Base-by-base conservation (phyloP, 805 yeast species). In the Metschnikowia baotianmanensis region DNA sequence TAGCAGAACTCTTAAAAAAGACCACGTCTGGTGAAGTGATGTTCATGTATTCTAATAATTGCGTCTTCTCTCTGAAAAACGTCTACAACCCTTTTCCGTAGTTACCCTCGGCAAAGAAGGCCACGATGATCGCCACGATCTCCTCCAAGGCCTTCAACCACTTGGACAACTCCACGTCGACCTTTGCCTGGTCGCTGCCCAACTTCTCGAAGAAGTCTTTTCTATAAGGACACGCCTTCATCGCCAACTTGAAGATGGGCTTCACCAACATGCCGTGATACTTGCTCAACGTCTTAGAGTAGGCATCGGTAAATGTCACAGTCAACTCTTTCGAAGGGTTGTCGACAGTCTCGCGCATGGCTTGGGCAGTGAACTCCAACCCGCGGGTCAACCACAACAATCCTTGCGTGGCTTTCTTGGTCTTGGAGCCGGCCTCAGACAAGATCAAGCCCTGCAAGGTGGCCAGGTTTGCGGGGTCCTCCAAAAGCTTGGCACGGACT, bases 181-280 rank as follows among this genome's bases (percentile, higher is more conserved):
- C 95, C 57, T 75, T 77, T 24, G 67, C 82, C 60, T 80, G 83
- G 61, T 83, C 88, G 17, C 74, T 73, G 42, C 96, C 96, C 53
- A 88, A 76, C 69, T 87, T 88, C 45, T 63, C 82, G 57, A 86
- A 88, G 59, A 88, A 86, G 58, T 81, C 95, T 61, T 78, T 80
- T 70, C 96, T 79, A 67, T 86, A 89, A 10, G 96, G 96, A 64
- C 95, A 86, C 2, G 96, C 95, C 64, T 85, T 86, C 96, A 88
- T 89, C 35, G 96, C 96, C 61, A 89, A 74, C 67, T 86, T 86
- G 77, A 88, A 88, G 38, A 89, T 80, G 20, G 96, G 96, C 58
- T 83, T 84, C 47, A 88, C 74, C 56, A 88, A 70, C 76, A 88
- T 78, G 39, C 83, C 81, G 68, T 88, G 96, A 67, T 80, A 82